These are phyloP conservation scores for Silene vulgaris DNA, from an alignment of 179 eudicot species.

Conservation along the genomic window DNA sequence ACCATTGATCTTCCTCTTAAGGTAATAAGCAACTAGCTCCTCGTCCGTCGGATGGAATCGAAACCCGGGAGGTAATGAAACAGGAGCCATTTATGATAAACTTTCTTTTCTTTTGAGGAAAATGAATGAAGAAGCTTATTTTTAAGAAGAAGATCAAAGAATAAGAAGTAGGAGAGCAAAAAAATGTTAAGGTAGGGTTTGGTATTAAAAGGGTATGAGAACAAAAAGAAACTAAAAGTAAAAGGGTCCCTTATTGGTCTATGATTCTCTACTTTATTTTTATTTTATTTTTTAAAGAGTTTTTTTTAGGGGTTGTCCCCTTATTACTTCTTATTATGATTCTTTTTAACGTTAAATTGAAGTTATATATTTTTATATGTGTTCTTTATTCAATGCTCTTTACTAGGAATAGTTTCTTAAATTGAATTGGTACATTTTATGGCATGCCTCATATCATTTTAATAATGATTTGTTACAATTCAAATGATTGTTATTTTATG, in stretches of 20 bases:
- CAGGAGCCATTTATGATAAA: constrained; percentile 54
- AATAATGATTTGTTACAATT: background rate
- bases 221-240: constrained; percentile 24
- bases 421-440: background rate
- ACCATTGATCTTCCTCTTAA: constrained; percentile 76
- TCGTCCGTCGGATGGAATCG: constrained; percentile 86
- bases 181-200: constrained; percentile 20
- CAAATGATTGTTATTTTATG: no score
- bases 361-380: constrained; percentile 13
- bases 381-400: background rate
- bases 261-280: constrained; percentile 13
- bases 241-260: constrained; percentile 27
- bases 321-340: constrained; percentile 19
- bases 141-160: background rate
- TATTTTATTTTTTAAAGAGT: background rate
- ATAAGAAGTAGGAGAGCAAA: background rate
- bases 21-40: constrained; percentile 77
- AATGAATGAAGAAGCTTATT: background rate
- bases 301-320: constrained; percentile 8
- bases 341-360: constrained; percentile 22
- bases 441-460: background rate
- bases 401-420: background rate
- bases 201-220: constrained; percentile 21
- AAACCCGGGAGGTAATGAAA: constrained; percentile 86
- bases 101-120: constrained; percentile 2